Evolutionary conservation across 495 filamentous ascomycete genomes (phyloP), one percentile per base, ranked within the genome.

Genomic region (Cudoniella acicularis): DNA sequence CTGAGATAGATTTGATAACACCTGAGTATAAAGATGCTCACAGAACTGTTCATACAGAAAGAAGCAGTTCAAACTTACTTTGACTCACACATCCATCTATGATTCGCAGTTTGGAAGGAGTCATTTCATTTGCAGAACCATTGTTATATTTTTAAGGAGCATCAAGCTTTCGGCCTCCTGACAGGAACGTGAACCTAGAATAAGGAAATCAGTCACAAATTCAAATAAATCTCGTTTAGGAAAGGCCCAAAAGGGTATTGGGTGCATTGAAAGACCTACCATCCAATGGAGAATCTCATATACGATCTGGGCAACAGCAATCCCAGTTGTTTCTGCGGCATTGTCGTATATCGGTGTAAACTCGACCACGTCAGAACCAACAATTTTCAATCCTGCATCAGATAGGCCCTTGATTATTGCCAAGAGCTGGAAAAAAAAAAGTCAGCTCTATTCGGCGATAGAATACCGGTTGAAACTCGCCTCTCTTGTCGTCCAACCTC

Each of bases 401-500:
- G 65, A 64, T 0, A 80, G 64, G 0, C 77, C 78, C 10, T 75
- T 70, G 10, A 79, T 66, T 26, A 80, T 74, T 1, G 73, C 68
- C 23, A 78, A 61, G 0, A 80, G 64, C 60, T 65, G 27, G 0
- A 47, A 22, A 27, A 20, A 2, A 3, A 13, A 13, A 3, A 3
- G 52, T 54, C 20, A 62, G 50, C 43, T 9, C 24, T n/a, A 10
- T 10, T 52, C 23, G 8, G 21, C 21, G 8, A 22, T 24, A 10
- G 88, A 74, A 3, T 85, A 85, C 49, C 87, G 71, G 56, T 87
- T 85, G 0, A 81, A 83, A 21, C 85, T 72, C 20, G 90, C 73
- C 66, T 96, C 91, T 46, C 91, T 81, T 0, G 90, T 92, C 1
- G 83, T 81, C 91, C 91, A 96, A 1, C 91, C 91, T 23, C 91